Evolutionary conservation across 345 rosid species (phyloP).

Genomic region (Clarkia xantiana): DNA sequence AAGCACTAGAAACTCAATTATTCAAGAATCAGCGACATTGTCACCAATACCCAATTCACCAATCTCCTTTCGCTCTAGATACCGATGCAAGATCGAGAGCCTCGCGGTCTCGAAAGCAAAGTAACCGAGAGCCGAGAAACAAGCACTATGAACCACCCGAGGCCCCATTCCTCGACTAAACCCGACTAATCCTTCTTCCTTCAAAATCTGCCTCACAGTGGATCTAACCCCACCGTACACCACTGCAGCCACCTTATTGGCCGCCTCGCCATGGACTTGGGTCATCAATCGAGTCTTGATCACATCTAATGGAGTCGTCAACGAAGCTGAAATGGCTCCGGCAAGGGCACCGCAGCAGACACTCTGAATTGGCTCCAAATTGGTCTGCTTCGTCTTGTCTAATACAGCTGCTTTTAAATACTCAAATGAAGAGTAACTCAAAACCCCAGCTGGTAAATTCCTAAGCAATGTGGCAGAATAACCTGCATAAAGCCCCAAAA

Average conservation of each 20-base stretch:
- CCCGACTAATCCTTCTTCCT: constrained; percentile 87
- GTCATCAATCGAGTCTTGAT: constrained; percentile 95
- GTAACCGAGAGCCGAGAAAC: constrained; percentile 80
- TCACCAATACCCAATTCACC: constrained; percentile 2
- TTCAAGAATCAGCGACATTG: not conserved
- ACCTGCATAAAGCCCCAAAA: constrained; percentile 79
- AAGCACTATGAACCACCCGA: constrained; percentile 82
- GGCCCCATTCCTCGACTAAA: constrained; percentile 80
- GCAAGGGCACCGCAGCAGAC: constrained; percentile 83
- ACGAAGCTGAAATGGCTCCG: constrained; percentile 81
- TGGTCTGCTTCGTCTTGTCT: constrained; percentile 35
- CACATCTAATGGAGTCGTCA: constrained; percentile 86
- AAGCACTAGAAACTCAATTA: constrained; percentile 83
- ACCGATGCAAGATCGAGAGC: constrained; percentile 54
- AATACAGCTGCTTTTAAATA: constrained; percentile 71
- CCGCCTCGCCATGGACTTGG: constrained; percentile 38
- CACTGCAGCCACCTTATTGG: constrained; percentile 38
- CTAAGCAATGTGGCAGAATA: constrained; percentile 79
- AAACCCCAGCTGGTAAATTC: constrained; percentile 84
- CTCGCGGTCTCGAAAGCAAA: constrained; percentile 94
- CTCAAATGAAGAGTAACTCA: constrained; percentile 85
- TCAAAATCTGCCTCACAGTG: constrained; percentile 62
- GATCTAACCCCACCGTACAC: constrained; percentile 46
- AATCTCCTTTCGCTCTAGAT: constrained; percentile 48
- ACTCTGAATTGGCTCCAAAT: constrained; percentile 77